A percentile compares a stretch with the other conserved stretches of the same genome.
Conservation (phyloP, 139 green algal species). For the Chlamydomonas incerta region DNA sequence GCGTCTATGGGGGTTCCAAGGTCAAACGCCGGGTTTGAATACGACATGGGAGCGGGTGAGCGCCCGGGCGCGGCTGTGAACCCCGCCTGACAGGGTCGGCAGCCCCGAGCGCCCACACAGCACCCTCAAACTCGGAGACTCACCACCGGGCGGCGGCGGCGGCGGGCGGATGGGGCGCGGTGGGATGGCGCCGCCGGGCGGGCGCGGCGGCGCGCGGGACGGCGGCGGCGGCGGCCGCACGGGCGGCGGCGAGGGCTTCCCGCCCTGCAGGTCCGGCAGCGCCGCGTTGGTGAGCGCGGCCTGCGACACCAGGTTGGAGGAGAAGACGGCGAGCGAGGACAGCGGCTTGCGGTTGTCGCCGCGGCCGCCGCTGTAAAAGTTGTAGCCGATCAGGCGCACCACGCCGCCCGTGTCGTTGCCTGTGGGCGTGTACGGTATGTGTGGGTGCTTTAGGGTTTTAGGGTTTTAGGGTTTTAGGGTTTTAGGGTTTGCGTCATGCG, state of each 20-base stretch:
- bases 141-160: not conserved
- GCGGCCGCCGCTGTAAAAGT: slow-evolving; percentile 1
- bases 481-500: too few species aligned
- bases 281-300: not conserved
- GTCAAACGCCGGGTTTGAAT: too few species aligned
- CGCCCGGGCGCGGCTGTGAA: too few species aligned
- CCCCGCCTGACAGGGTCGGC: too few species aligned
- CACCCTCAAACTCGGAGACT: not conserved
- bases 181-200: not conserved
- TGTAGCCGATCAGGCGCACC: slow-evolving; percentile 19
- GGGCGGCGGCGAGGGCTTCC: not conserved
- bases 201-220: not conserved
- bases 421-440: too few species aligned
- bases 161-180: slow-evolving; percentile 11
- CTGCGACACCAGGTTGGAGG: not conserved
- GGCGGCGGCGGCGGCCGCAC: not conserved
- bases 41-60: too few species aligned
- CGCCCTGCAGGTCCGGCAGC: not conserved
- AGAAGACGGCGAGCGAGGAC: not conserved
- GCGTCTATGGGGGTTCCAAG: too few species aligned
- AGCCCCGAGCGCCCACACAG: too few species aligned
- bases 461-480: too few species aligned
- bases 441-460: too few species aligned
- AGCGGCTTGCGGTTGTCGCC: slow-evolving; percentile 25
- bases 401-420: not conserved